Conservation (phyloP, 192 early-diverging fungal species). For the Umbelopsis isabellina region DNA sequence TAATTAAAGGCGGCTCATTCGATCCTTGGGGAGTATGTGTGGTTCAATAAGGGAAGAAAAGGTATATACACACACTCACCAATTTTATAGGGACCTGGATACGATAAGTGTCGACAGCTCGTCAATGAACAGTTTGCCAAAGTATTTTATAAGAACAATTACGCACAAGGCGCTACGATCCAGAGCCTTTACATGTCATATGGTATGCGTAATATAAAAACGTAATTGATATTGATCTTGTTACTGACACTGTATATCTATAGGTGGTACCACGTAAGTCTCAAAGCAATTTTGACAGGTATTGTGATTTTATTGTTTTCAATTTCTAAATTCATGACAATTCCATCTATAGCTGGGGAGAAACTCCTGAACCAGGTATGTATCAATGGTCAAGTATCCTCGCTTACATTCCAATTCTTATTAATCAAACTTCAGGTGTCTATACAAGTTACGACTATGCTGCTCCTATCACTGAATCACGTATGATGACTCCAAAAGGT, state of each 20-base stretch:
- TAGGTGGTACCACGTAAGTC: slow-evolving; percentile 4
- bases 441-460: slow-evolving; percentile 25
- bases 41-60: no score
- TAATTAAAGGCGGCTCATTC: background rate
- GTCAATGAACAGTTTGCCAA: slow-evolving; percentile 20
- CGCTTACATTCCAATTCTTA: background rate
- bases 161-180: slow-evolving; percentile 62
- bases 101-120: background rate
- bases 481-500: slow-evolving; percentile 11
- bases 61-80: background rate
- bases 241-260: background rate
- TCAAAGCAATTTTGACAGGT: background rate
- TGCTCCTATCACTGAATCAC: slow-evolving; percentile 7
- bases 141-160: slow-evolving; percentile 38
- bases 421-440: background rate
- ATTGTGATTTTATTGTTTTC: background rate
- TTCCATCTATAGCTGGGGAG: background rate
- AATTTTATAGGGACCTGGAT: slow-evolving; percentile 9
- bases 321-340: background rate
- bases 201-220: slow-evolving; percentile 36
- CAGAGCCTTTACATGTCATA: slow-evolving; percentile 69
- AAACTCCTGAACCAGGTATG: background rate
- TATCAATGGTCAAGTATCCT: background rate
- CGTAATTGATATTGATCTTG: background rate
- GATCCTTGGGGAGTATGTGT: slow-evolving; percentile 1